A percentile compares a stretch with the other conserved stretches of the same genome.
phyloP scores from a whole-genome alignment of 306 rosid species.

The Neltuma alba region DNA sequence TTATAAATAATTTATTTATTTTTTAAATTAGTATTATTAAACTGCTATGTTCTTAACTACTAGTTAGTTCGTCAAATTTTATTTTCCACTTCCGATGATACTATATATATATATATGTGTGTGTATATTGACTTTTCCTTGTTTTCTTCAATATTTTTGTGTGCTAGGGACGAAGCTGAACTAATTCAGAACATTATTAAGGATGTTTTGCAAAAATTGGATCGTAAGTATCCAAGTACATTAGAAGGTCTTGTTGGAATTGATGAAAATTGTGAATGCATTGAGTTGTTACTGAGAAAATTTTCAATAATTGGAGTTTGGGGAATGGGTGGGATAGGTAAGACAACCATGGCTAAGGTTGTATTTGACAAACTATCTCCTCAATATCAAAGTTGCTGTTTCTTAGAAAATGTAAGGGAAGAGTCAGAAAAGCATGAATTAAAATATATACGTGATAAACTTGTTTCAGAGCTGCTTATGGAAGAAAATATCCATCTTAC shows the following conservation, averaged over 20 bases:
- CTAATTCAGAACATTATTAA: background rate
- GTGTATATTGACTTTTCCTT: no score
- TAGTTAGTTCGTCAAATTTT: no score
- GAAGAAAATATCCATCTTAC: background rate
- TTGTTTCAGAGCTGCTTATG: background rate
- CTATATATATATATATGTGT: background rate
- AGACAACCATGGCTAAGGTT: constrained; percentile 4
- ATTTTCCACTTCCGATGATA: background rate
- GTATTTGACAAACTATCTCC: constrained; percentile 4
- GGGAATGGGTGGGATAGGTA: constrained; percentile 4
- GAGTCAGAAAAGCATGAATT: background rate
- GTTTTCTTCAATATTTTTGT: background rate
- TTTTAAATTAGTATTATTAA: no score
- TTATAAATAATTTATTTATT: no score
- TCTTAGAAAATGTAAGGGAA: constrained; percentile 20
- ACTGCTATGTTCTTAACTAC: background rate
- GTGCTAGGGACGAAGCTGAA: constrained; percentile 14
- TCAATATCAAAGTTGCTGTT: background rate
- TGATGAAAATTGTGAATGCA: background rate
- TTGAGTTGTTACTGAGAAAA: background rate
- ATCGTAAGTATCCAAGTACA: background rate
- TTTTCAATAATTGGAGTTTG: constrained; percentile 2
- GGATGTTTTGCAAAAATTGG: background rate
- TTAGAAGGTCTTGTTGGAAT: constrained; percentile 12
- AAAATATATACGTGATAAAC: background rate